Base-by-base conservation (phyloP, 768 basidiomycete genomes). In the Macrolepiota dolichaula region DNA sequence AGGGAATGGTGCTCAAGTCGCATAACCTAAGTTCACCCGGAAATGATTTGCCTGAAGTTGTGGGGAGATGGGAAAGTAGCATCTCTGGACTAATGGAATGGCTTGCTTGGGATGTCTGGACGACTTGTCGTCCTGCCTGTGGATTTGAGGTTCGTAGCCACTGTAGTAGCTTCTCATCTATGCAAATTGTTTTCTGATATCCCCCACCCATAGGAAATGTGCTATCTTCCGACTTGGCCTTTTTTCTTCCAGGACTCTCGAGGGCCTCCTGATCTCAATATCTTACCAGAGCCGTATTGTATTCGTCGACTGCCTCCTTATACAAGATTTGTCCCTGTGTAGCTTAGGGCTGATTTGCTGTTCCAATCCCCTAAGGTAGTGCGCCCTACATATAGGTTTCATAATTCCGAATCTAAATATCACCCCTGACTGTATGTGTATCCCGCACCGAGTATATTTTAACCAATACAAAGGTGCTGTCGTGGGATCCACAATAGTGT, bases 41-140 rank as follows among this genome's bases (percentile, higher is more conserved):
- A 7, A 3, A 1, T 19, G 0, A 19, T 19, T 17, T 44, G 9
- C 42, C 15, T 70, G 51, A 59, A 67, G 35, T 72, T 73, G 42
- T 71, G 66, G 4, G 44, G 85, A 2, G 81, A 84, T 67, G 83
- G 76, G 3, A 81, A 77, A 63, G 71, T 82, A 52, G 76, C 82
- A 80, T 9, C 51, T 80, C 24, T 62, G 71, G 6, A 62, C 64
- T 85, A 22, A 80, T 84, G 75, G 49, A 38, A 0, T 85, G 84
- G 83, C 68, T 85, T 0, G 83, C 80, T 62, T 85, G 84, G 83
- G 75, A 69, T 40, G 67, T 74, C 6, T 85, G 84, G 83, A 64
- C 77, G 1, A 79, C 71, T 47, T 85, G 84, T 54, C 68, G 66
- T 2, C 82, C 83, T 27, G 73, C 67, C 0, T 85, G 84, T 69